These are phyloP conservation scores for Eryngium alpinum DNA, from an alignment of 140 eudicot genomes.

Conservation along the genomic window DNA sequence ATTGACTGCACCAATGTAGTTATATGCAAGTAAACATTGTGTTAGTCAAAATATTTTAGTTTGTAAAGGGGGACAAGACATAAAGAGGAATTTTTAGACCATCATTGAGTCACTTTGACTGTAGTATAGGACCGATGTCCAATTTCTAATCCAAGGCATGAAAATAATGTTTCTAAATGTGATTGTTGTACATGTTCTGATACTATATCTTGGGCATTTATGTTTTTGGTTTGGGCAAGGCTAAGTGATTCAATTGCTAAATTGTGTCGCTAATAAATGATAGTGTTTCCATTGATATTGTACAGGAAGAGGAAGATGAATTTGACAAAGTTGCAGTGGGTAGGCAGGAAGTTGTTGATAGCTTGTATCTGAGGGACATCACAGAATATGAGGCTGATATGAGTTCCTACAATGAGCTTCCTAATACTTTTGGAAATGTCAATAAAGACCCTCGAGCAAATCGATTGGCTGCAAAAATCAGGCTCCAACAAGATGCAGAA, in stretches of 20 bases:
- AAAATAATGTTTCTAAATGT: no score
- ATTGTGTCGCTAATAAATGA: not conserved
- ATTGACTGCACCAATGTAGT: not conserved
- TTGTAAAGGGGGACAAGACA: no score
- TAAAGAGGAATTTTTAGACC: no score
- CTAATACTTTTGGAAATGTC: conserved; percentile 34
- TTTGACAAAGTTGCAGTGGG: conserved; percentile 83
- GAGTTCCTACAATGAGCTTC: conserved; percentile 41
- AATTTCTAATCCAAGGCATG: no score
- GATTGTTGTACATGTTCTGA: no score
- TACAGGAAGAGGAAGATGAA: conserved; percentile 88
- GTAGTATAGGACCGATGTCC: no score
- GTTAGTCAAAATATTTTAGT: not conserved
- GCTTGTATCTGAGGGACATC: conserved; percentile 46
- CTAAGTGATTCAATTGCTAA: not conserved
- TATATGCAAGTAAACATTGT: not conserved
- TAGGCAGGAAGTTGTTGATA: conserved; percentile 41
- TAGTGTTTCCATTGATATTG: not conserved
- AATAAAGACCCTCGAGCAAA: conserved; percentile 81
- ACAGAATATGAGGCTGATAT: conserved; percentile 43
- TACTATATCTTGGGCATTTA: no score
- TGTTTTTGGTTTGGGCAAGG: not conserved
- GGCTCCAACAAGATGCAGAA: conserved; percentile 84
- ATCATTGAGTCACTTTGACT: no score
- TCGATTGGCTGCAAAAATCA: conserved; percentile 57